These are phyloP conservation scores for Diplodia intermedia DNA, from an alignment of 2,329 filamentous ascomycete species.

Conservation along the genomic window DNA sequence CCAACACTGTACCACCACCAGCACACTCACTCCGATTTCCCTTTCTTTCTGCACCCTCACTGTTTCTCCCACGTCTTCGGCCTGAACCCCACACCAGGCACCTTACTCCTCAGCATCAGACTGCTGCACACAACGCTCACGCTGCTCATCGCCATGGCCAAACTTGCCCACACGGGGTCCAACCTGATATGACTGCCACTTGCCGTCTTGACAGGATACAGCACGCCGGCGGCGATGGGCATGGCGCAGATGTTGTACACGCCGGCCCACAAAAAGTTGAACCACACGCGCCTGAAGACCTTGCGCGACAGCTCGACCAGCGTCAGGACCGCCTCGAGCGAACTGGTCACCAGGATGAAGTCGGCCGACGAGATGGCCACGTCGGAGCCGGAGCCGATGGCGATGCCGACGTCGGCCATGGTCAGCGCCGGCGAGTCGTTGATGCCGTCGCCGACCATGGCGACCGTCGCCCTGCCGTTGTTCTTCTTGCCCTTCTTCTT, in stretches of 20 bases:
- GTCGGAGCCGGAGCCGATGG: constrained; percentile 80
- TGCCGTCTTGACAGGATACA: constrained; percentile 67
- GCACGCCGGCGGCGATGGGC: constrained; percentile 79
- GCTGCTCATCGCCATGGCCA: constrained; percentile 93
- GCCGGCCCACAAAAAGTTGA: constrained; percentile 87
- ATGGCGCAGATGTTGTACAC: constrained; percentile 81
- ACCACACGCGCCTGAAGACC: constrained; percentile 78
- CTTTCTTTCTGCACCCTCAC: background rate
- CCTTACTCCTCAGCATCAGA: constrained; percentile 67
- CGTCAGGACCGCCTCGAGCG: constrained; percentile 73
- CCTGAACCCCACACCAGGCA: constrained; percentile 55
- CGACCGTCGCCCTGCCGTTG: constrained; percentile 64
- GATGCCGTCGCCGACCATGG: constrained; percentile 86
- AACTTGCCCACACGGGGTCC: constrained; percentile 82
- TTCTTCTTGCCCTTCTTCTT: constrained; percentile 8
- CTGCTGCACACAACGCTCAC: constrained; percentile 88
- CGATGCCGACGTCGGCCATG: constrained; percentile 82
- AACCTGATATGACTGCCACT: constrained; percentile 66
- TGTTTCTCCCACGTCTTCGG: background rate
- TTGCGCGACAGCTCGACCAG: constrained; percentile 73
- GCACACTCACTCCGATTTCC: background rate
- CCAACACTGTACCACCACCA: background rate
- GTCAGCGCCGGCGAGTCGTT: constrained; percentile 85
- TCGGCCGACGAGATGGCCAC: constrained; percentile 82
- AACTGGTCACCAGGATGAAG: constrained; percentile 78